phyloP scores from a whole-genome alignment of 352 stramenopile species.

The Phytophthora pini region DNA sequence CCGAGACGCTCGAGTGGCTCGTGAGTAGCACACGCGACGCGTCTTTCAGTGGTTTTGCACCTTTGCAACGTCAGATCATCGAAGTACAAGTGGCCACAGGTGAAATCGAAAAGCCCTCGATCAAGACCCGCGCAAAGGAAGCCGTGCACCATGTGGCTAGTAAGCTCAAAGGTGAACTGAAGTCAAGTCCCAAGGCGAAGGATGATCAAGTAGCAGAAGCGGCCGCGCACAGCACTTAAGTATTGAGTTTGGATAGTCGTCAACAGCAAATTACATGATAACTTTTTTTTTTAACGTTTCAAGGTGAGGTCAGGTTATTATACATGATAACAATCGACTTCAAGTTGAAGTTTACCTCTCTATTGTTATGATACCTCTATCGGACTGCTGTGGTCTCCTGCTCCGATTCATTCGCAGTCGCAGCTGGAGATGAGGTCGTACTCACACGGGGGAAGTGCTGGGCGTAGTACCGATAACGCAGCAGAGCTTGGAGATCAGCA shows the following conservation, averaged over 20 bases:
- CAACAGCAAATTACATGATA: neutral
- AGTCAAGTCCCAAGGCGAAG: conserved; percentile 14
- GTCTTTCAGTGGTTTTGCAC: conserved; percentile 29
- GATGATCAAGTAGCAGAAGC: conserved; percentile 2
- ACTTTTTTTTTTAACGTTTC: neutral
- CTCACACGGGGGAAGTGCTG: conserved; percentile 52
- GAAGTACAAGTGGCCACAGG: conserved; percentile 13
- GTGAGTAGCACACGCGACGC: conserved; percentile 38
- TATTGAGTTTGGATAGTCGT: neutral
- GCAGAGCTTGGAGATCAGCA: conserved; percentile 55
- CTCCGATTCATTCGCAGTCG: conserved; percentile 8
- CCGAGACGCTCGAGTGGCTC: conserved; percentile 36
- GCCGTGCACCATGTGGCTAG: conserved; percentile 30
- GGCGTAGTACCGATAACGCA: conserved; percentile 70
- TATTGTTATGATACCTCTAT: conserved; percentile 26
- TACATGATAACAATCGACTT: conserved; percentile 9
- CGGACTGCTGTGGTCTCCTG: conserved; percentile 23
- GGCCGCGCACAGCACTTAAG: conserved; percentile 5
- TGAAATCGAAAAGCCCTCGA: conserved; percentile 29
- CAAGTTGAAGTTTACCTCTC: conserved; percentile 16
- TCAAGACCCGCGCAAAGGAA: conserved; percentile 32
- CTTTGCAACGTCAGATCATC: conserved; percentile 32
- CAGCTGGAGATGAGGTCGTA: conserved; percentile 9
- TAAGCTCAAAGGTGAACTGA: conserved; percentile 23
- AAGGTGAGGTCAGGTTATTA: no score